These are phyloP conservation scores for Nothopassalora personata DNA, from an alignment of 2,329 filamentous ascomycete species.

Conservation along the genomic window DNA sequence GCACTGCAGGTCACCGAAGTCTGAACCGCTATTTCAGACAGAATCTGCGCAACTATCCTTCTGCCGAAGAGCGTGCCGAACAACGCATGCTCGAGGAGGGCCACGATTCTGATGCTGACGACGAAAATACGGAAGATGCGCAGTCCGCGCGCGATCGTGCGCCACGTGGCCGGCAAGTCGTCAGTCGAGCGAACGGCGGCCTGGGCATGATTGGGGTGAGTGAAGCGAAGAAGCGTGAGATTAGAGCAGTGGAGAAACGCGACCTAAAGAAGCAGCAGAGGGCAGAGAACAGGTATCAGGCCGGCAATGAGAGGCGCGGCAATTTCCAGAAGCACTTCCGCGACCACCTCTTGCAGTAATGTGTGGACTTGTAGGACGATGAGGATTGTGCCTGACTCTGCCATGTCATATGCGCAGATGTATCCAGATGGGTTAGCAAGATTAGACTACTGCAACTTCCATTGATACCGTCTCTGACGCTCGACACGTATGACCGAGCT, in stretches of 20 bases:
- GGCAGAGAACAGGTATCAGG: conserved; percentile 52
- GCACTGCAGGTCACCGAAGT: conserved; percentile 83
- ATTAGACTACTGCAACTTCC: background rate
- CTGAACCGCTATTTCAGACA: conserved; percentile 85
- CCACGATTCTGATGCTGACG: conserved; percentile 44
- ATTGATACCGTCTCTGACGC: background rate
- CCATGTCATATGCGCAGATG: background rate
- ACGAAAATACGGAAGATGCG: conserved; percentile 36
- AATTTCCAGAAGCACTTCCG: conserved; percentile 77
- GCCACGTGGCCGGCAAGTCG: conserved; percentile 37
- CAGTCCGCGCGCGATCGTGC: conserved; percentile 20
- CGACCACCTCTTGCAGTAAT: conserved; percentile 44
- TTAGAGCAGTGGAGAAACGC: conserved; percentile 62
- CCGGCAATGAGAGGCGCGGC: conserved; percentile 63
- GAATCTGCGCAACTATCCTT: conserved; percentile 81
- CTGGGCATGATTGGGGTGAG: conserved; percentile 71
- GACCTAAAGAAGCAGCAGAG: conserved; percentile 59
- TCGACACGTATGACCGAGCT: background rate
- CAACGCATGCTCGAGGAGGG: conserved; percentile 55
- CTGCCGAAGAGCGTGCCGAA: conserved; percentile 67
- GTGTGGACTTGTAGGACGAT: background rate
- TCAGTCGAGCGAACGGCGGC: conserved; percentile 66
- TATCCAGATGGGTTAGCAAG: background rate
- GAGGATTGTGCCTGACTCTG: background rate
- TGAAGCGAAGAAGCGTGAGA: conserved; percentile 67